Conservation (phyloP, 2,329 filamentous ascomycete species). For the Diplodia mutila region DNA sequence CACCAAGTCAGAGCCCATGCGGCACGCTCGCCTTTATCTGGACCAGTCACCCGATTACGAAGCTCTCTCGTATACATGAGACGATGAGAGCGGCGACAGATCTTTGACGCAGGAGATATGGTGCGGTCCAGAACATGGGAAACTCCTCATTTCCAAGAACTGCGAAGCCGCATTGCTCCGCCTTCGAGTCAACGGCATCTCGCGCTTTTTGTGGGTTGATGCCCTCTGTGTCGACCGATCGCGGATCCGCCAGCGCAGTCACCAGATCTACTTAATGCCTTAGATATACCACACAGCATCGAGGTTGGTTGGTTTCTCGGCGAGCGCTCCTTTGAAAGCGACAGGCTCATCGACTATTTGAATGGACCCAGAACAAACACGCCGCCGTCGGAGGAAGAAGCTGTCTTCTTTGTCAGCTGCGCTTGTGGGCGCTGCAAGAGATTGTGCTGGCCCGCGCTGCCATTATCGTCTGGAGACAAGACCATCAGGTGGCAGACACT, state of each 20-base stretch:
- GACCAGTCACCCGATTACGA: slow-evolving; percentile 30
- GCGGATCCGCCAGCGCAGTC: background rate
- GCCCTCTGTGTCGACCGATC: background rate
- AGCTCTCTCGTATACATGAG: slow-evolving; percentile 35
- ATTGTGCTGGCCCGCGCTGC: background rate
- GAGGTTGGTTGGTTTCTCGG: background rate
- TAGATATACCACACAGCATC: background rate
- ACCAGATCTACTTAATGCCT: background rate
- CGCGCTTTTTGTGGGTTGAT: background rate
- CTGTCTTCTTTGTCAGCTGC: no score
- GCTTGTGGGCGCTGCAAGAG: background rate
- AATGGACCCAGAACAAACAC: background rate
- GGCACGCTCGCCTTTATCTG: slow-evolving; percentile 24
- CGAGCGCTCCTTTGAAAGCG: background rate
- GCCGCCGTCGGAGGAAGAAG: background rate
- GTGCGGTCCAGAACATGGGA: no score
- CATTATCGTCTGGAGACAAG: background rate
- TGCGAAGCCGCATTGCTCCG: slow-evolving; percentile 27
- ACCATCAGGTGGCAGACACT: background rate
- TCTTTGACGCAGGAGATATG: slow-evolving; percentile 12
- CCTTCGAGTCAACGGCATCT: background rate
- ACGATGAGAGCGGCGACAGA: slow-evolving; percentile 19
- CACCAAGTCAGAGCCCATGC: no score
- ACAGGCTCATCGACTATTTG: background rate
- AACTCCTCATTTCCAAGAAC: slow-evolving; percentile 26